Percentiles rank a stretch among this genome's conserved stretches.
Evolutionary conservation across 2,329 filamentous ascomycete genomes (phyloP).

Genomic region (Claviceps monticola): DNA sequence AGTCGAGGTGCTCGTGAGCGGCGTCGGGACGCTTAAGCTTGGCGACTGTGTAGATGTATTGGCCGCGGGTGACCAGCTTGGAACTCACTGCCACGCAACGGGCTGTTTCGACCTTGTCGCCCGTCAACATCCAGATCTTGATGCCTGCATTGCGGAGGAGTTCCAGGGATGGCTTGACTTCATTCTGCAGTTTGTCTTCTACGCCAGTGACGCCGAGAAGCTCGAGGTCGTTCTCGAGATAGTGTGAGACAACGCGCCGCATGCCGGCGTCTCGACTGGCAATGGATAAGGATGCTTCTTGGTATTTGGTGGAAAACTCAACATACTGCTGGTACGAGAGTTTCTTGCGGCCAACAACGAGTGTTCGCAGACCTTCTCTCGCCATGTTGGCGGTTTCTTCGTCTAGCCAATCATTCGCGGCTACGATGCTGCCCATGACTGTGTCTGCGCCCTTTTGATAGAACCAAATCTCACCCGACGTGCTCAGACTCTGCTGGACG

Average conservation of each 20-base stretch:
- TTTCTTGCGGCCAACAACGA: conserved; percentile 87
- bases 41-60: conserved; percentile 88
- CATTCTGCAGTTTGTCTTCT: conserved; percentile 88
- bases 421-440: conserved; percentile 93
- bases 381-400: conserved; percentile 99
- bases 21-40: conserved; percentile 73
- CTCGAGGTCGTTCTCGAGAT: conserved; percentile 79
- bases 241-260: conserved; percentile 63
- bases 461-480: conserved; percentile 78
- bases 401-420: conserved; percentile 94
- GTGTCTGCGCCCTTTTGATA: conserved; percentile 98
- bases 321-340: conserved; percentile 67
- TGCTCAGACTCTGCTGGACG: conserved; percentile 34
- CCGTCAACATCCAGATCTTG: conserved; percentile 99
- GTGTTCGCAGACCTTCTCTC: conserved; percentile 80
- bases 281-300: conserved; percentile 68
- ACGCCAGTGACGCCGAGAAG: conserved; percentile 95
- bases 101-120: conserved; percentile 96
- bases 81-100: conserved; percentile 91
- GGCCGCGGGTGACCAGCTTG: conserved; percentile 82
- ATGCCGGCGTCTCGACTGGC: conserved; percentile 69
- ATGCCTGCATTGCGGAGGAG: conserved; percentile 92
- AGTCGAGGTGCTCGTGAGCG: conserved; percentile 78
- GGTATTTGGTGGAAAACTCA: conserved; percentile 62
- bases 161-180: conserved; percentile 91